Percentiles rank a stretch among this genome's conserved stretches.
Conservation (phyloP, 164 flowering plant species). For the Nymphaea colorata region DNA sequence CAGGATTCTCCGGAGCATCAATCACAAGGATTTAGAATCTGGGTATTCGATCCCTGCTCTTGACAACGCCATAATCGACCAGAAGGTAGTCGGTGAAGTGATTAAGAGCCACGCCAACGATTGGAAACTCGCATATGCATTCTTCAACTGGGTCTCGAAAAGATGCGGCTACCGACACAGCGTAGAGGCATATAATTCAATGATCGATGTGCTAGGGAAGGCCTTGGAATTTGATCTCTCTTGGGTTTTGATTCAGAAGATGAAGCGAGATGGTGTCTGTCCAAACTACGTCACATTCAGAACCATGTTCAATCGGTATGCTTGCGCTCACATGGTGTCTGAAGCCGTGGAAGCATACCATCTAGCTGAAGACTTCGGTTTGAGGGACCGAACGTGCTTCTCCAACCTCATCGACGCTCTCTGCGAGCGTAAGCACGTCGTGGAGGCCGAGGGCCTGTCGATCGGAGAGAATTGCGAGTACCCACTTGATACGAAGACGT, state of each 20-base stretch:
- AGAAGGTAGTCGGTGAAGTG: constrained; percentile 33
- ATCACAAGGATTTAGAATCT: no score
- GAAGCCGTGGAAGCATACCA: constrained; percentile 48
- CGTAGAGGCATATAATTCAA: constrained; percentile 45
- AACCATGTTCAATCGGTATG: constrained; percentile 66
- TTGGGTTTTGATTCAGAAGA: constrained; percentile 14
- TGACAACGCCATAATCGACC: constrained; percentile 8
- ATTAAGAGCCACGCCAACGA: constrained; percentile 60
- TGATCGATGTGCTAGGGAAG: constrained; percentile 78
- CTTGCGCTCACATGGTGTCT: constrained; percentile 51
- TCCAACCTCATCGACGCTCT: constrained; percentile 66
- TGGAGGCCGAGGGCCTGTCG: constrained; percentile 74
- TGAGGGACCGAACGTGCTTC: constrained; percentile 60
- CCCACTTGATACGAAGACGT: constrained; percentile 30
- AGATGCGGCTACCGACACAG: constrained; percentile 39
- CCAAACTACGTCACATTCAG: constrained; percentile 70
- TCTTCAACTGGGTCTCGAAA: constrained; percentile 63
- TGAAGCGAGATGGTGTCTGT: constrained; percentile 17
- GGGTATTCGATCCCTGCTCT: no score
- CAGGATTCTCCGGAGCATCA: no score
- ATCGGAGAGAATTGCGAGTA: constrained; percentile 14
- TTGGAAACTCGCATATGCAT: constrained; percentile 64
- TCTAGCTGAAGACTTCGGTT: constrained; percentile 30
- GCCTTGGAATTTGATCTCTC: constrained; percentile 23
- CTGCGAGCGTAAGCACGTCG: constrained; percentile 83